Evolutionary conservation across 1,139 yeast species (phyloP).

Genomic region (Magnusiomyces suaveolens): DNA sequence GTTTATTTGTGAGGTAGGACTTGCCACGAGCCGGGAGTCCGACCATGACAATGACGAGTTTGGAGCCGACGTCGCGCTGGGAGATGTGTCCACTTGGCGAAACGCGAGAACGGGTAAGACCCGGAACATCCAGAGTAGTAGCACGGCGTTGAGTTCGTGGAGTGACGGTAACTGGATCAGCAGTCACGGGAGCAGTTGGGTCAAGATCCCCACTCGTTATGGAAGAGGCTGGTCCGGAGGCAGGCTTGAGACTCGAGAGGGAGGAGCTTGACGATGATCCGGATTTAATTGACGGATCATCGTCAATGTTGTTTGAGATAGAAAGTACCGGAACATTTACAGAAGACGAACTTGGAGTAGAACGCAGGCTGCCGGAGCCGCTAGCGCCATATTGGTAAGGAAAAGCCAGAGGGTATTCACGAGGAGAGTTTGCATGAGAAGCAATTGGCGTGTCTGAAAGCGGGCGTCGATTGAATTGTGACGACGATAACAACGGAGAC

Average conservation of each 20-base stretch:
- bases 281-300: not conserved
- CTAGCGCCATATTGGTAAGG: conserved; percentile 4
- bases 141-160: conserved; percentile 36
- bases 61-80: conserved; percentile 62
- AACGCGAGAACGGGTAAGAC: conserved; percentile 73
- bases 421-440: conserved; percentile 13
- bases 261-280: not conserved
- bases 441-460: conserved; percentile 13
- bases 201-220: not conserved
- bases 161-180: not conserved
- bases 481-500: conserved; percentile 4
- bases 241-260: no score
- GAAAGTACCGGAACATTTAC: not conserved
- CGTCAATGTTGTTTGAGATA: not conserved
- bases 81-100: conserved; percentile 80
- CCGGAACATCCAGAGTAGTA: conserved; percentile 85
- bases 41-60: conserved; percentile 86
- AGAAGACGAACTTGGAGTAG: not conserved
- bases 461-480: conserved; percentile 11
- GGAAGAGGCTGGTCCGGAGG: not conserved
- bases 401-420: not conserved
- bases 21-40: conserved; percentile 92
- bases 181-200: not conserved
- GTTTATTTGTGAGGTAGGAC: conserved; percentile 81
- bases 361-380: conserved; percentile 5